A percentile compares a stretch with the other conserved stretches of the same genome.
Evolutionary conservation across 2,329 filamentous ascomycete species (phyloP).

Genomic region (Trichoderma cornu-damae): DNA sequence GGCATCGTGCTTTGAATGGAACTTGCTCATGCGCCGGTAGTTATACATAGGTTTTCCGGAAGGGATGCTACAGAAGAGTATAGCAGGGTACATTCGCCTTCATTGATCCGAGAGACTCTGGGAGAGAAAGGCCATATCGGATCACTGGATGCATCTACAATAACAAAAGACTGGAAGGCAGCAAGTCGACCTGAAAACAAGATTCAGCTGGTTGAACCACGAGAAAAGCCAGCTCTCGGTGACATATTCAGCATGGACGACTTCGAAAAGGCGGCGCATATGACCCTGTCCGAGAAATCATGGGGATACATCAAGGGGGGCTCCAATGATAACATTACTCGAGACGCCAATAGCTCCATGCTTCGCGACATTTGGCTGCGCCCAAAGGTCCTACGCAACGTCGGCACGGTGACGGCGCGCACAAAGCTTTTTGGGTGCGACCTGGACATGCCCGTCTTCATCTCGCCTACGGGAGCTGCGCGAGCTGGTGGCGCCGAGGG

Average conservation of each 20-base stretch:
- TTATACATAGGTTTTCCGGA: slow-evolving; percentile 2
- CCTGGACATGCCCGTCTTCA: slow-evolving; percentile 10
- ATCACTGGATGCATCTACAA: background rate
- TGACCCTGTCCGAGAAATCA: background rate
- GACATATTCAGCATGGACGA: slow-evolving; percentile 9
- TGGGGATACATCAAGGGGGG: slow-evolving; percentile 8
- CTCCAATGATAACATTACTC: slow-evolving; percentile 7
- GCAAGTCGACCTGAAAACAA: background rate
- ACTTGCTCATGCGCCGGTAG: background rate
- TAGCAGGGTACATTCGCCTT: slow-evolving; percentile 6
- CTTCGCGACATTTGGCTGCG: slow-evolving; percentile 10
- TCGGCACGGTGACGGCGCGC: background rate
- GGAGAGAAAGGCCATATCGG: background rate
- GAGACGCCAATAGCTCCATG: slow-evolving; percentile 13
- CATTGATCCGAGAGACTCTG: slow-evolving; percentile 9
- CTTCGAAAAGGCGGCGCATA: slow-evolving; percentile 11
- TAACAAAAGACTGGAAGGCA: background rate
- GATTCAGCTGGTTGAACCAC: too few species aligned
- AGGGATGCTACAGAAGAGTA: slow-evolving; percentile 10
- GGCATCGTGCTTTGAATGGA: background rate
- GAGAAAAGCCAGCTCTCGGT: background rate
- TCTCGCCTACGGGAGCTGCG: slow-evolving; percentile 8
- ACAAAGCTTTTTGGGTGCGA: slow-evolving; percentile 9
- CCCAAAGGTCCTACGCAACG: background rate
- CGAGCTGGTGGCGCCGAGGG: slow-evolving; percentile 7